Evolutionary conservation across 2,329 filamentous ascomycete species (phyloP).

Genomic region (Arthrobotrys megalospora): DNA sequence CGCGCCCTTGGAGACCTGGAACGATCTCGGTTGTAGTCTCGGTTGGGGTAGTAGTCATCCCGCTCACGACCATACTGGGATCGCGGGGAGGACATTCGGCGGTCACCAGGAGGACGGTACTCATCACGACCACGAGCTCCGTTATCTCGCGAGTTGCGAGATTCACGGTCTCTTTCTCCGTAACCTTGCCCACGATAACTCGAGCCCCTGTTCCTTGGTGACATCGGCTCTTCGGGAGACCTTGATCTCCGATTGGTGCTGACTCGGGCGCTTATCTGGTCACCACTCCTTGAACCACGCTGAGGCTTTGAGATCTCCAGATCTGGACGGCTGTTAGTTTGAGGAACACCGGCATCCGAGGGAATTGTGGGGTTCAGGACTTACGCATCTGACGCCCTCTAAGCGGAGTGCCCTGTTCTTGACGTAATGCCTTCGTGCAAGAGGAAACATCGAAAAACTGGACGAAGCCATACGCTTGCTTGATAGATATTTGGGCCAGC

Average conservation of each 20-base stretch:
- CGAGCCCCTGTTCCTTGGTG: constrained; percentile 67
- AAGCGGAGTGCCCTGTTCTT: constrained; percentile 84
- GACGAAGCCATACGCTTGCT: constrained; percentile 96
- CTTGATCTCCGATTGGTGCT: constrained; percentile 67
- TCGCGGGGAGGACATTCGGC: constrained; percentile 68
- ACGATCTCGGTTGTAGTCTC: constrained; percentile 78
- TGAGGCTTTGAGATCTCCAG: constrained; percentile 91
- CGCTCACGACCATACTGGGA: constrained; percentile 78
- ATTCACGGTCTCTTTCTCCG: constrained; percentile 69
- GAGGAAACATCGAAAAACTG: constrained; percentile 86
- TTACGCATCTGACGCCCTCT: constrained; percentile 94
- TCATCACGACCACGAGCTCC: constrained; percentile 72
- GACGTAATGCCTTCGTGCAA: constrained; percentile 80
- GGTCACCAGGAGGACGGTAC: constrained; percentile 70
- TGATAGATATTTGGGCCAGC: constrained; percentile 94
- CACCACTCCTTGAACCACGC: constrained; percentile 76
- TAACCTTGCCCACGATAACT: constrained; percentile 67
- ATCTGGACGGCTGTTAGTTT: constrained; percentile 71
- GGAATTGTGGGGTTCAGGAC: constrained; percentile 66
- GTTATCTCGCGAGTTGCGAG: constrained; percentile 50
- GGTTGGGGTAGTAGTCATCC: constrained; percentile 70
- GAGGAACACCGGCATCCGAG: constrained; percentile 49
- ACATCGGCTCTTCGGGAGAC: constrained; percentile 62
- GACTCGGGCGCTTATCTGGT: constrained; percentile 66
- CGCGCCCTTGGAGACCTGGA: constrained; percentile 89